Evolutionary conservation across 2,329 filamentous ascomycete species (phyloP), one percentile per base, ranked within the genome.

Genomic region (Cyphellophora europaea): DNA sequence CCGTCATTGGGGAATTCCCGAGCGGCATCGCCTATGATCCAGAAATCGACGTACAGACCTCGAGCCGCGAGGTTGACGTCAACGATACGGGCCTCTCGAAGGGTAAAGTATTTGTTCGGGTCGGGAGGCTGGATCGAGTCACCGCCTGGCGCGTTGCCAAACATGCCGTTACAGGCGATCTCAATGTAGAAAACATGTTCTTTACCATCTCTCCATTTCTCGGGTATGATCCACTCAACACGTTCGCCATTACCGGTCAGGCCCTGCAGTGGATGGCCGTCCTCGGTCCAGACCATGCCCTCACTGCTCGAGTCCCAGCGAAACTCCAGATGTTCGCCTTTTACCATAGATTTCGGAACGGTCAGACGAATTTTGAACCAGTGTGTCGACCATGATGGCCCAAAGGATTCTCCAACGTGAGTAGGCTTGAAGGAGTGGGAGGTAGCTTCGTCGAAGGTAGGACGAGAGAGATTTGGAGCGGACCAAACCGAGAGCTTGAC

Each of bases 81-180:
- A 2, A 88, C 82, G 43, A 98, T 93, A 41, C 88, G 80, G 11
- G 88, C 89, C 44, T 77, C 79, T 43, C 66, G 63, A 36, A 98
- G 71, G 38, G 70, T 71, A 57, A 82, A 98, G 55, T 82, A 83
- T 50, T 72, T 82, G 65, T 95, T 77, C n/a, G 84, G 82, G 40
- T 82, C 70, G 0, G 91, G 91, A 11, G 91, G 87, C 55, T 93
- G 84, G 48, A 95, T 96, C 19, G 71, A 77, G 56, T 93, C 85
- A 16, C 85, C 86, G 13, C 81, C 81, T 0, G 81, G 72, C 0
- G 87, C 82, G 56, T 94, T 94, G 49, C 91, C 91, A 62, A 96
- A 96, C 88, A 96, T 96, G 58, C 81, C 79, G 58, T 98, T 98
- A 63, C 91, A 96, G 13, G 91, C 91, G 84, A 96, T 94, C 64